These are phyloP conservation scores for Rubia yunnanensis DNA, from an alignment of 257 asterid species.

Conservation along the genomic window DNA sequence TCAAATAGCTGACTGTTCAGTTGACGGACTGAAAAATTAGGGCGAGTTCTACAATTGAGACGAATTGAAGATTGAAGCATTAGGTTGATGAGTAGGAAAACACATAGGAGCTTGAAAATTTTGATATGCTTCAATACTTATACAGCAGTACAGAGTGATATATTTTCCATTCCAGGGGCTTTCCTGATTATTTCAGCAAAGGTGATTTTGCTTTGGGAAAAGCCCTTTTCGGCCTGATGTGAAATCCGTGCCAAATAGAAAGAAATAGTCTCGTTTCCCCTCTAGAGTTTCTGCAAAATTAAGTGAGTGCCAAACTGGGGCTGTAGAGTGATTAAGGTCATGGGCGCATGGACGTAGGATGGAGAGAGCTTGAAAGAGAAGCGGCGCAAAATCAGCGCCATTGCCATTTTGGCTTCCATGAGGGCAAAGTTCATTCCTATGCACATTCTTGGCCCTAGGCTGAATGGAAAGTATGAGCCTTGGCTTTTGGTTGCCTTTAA, in stretches of 20 bases:
- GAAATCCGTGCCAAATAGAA: too few species aligned
- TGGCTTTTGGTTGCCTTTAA: conserved; percentile 33
- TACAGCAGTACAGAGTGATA: neutral
- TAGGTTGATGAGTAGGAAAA: too few species aligned
- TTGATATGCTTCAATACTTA: neutral
- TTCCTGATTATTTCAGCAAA: neutral
- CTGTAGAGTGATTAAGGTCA: conserved; percentile 31
- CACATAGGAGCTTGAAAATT: neutral
- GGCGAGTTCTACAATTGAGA: neutral
- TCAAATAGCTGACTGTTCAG: too few species aligned
- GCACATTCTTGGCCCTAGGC: conserved; percentile 49
- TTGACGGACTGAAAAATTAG: neutral
- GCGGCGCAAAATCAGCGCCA: conserved; percentile 26
- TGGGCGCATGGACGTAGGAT: conserved; percentile 41
- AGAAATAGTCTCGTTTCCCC: neutral
- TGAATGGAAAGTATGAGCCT: conserved; percentile 33
- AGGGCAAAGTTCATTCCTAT: conserved; percentile 42
- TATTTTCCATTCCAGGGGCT: neutral
- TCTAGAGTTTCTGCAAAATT: conserved; percentile 13
- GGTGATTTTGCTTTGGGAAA: neutral
- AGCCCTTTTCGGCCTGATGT: neutral
- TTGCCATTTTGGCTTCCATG: conserved; percentile 35
- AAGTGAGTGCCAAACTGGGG: conserved; percentile 40
- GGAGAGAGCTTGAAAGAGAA: conserved; percentile 41
- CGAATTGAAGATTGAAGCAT: neutral